A percentile compares a stretch with the other conserved stretches of the same genome.
These are phyloP conservation scores for Retiboletus flavoniger DNA, from an alignment of 1,284 basidiomycete species.

Conservation along the genomic window DNA sequence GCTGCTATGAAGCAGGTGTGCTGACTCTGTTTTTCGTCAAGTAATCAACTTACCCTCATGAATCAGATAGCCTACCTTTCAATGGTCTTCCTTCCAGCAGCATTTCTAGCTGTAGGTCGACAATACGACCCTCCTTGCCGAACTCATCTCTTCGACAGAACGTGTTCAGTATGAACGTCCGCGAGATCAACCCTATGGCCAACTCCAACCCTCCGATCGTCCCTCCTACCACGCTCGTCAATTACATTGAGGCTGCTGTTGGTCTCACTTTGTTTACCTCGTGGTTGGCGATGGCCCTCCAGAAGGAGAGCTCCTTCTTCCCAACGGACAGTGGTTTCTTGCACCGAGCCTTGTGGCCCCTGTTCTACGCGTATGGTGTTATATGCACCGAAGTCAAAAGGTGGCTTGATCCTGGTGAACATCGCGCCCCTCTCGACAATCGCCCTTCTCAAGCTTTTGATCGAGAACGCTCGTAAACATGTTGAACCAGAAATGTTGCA, in stretches of 20 bases:
- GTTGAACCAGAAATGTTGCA: neutral
- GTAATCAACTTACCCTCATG: neutral
- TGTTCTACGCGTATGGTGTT: constrained; percentile 7
- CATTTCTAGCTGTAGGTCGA: constrained; percentile 38
- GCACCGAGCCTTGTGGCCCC: constrained; percentile 21
- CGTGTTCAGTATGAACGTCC: constrained; percentile 32
- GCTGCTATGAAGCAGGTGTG: constrained; percentile 45
- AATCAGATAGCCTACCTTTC: constrained; percentile 30
- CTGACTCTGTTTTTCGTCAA: neutral
- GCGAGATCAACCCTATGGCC: constrained; percentile 8
- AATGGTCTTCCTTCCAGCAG: constrained; percentile 29
- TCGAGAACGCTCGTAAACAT: neutral
- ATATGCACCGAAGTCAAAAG: neutral
- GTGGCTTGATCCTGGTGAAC: neutral
- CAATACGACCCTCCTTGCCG: neutral
- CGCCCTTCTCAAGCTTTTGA: neutral
- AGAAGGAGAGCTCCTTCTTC: constrained; percentile 12
- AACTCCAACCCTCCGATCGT: neutral
- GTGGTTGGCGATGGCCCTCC: constrained; percentile 20
- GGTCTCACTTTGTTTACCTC: constrained; percentile 16
- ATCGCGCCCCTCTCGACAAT: neutral
- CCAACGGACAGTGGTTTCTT: neutral
- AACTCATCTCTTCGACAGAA: constrained; percentile 23
- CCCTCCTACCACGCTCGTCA: constrained; percentile 6
- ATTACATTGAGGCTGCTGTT: constrained; percentile 13